Base-by-base conservation (phyloP, 345 rosid species). In the Acer campestre region DNA sequence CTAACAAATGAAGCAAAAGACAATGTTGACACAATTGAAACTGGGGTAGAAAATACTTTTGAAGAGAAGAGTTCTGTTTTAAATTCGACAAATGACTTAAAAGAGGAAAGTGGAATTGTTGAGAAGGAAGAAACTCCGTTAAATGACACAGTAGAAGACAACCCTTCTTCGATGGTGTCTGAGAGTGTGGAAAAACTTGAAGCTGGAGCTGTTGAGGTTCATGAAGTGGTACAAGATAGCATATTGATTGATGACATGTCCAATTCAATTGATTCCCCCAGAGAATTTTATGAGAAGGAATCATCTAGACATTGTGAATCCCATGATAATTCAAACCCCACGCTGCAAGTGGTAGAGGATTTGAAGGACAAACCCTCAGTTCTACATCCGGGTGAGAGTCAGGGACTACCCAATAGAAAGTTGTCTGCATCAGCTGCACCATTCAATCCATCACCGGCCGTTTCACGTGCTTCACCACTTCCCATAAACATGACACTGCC, bases 361-460 rank as follows among this genome's bases (percentile, higher is more conserved):
- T 70, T 81, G 86, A 93, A 86, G 88, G 98, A 87, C 72, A 90
- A 87, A 83, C 75, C 84, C 63, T 64, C 80, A 68, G 73, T 68
- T 74, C 44, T 80, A 23, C 89, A 80, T 80, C 81, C 86, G 23
- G 86, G 84, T 71, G 93, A 88, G 61, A 70, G 80, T 27, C 84
- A 77, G 74, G 92, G 82, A 72, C 68, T 87, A 71, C 87, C 90
- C 61, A 89, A 86, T 82, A 92, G 85, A 84, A 96, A 92, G 86
- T 81, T 96, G 78, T 96, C 99, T 62, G 99, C 99, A 65, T 96
- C 98, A 42, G 99, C 99, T 69, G 94, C 91, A 75, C 99, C 99
- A 65, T 94, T 93, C 77, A 94, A 89, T 81, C 99, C 99, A 55
- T 86, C 95, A 55, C 82, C 89, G 75, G 80, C 88, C 25, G 76